Evolutionary conservation across 768 basidiomycete species (phyloP), one percentile per base, ranked within the genome.

Genomic region (Tricholoma hemisulphureum): DNA sequence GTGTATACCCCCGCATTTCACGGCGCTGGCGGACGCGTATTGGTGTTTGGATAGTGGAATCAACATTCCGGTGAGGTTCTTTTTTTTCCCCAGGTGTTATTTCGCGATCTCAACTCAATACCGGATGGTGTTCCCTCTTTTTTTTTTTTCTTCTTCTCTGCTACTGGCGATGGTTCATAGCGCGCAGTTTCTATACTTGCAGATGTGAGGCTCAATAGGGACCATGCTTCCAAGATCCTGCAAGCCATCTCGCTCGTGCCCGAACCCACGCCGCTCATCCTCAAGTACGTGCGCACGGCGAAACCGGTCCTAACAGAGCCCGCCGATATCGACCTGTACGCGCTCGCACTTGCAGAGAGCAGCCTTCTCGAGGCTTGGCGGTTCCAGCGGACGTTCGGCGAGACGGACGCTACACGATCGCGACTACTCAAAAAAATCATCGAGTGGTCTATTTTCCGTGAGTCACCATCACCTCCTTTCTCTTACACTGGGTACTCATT

Each of bases 181-280:
- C 80, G 77, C 59, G 91, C 89, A 0, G 83, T 93, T 13, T 81
- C 86, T 18, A 75, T 88, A 29, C 82, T 94, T 24, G 84, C 87
- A 2, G 91, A 93, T 67, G 77, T 80, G 11, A 86, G 92, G 16
- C 71, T 94, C 18, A 88, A 88, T 58, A 80, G 83, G 61, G 90
- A 93, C 67, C 87, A 87, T 65, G 79, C 87, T 10, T 87, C 91
- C 24, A 93, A 93, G 71, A 86, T 93, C 26, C 68, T 93, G 3
- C 83, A 85, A 61, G 85, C 87, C 7, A 80, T 89, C 28, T 80
- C 82, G 3, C 70, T 80, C 4, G 65, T 77, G 2, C 71, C 83
- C 13, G 69, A 83, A 43, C 67, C 86, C 0, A 70, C 78, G 26
- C 69, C 80, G 2, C 82, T 91, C 39, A 79, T 93, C 34, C 80